Evolutionary conservation across 129 eudicot species (phyloP).

Genomic region (Daucus carota): DH1_v3.0 NC_030389.2:4952501-4953000

Average conservation of each 20-base stretch:
- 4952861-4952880: neutral
- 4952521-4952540: constrained; percentile 21
- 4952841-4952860: neutral
- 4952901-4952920: neutral
- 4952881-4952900: neutral
- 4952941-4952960: too few species aligned
- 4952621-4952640: neutral
- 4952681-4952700: neutral
- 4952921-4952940: too few species aligned
- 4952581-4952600: constrained; percentile 39
- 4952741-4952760: too few species aligned
- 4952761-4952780: neutral
- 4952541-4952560: constrained; percentile 8
- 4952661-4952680: too few species aligned
- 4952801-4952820: neutral
- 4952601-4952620: constrained; percentile 37
- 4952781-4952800: too few species aligned
- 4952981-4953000: neutral
- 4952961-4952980: too few species aligned
- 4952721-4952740: too few species aligned
- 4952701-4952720: too few species aligned
- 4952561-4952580: constrained; percentile 14
- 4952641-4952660: too few species aligned
- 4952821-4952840: neutral
- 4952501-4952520: constrained; percentile 19